Evolutionary conservation across 2,329 filamentous ascomycete genomes (phyloP).

Genomic region (Fusarium sacchari): DNA sequence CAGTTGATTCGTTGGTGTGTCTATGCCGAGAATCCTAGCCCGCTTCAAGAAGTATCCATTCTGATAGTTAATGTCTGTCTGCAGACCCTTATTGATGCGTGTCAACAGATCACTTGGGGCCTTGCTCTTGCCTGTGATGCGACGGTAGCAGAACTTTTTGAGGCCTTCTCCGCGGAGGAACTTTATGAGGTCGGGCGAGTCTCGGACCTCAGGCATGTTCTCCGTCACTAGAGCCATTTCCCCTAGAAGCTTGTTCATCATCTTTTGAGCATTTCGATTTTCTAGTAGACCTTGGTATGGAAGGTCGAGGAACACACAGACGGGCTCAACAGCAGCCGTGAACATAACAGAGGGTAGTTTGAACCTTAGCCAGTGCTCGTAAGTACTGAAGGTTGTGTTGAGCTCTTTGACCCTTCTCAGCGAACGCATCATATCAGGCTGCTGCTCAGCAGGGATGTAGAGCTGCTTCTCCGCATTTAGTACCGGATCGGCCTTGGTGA

Average conservation of each 20-base stretch:
- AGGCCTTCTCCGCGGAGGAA: constrained; percentile 69
- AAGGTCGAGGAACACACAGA: constrained; percentile 82
- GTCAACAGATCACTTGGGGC: constrained; percentile 72
- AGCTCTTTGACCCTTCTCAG: constrained; percentile 38
- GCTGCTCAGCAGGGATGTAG: constrained; percentile 30
- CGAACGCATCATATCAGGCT: constrained; percentile 36
- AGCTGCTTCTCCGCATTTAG: constrained; percentile 22
- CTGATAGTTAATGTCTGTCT: constrained; percentile 83
- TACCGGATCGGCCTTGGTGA: constrained; percentile 42
- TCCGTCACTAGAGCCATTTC: constrained; percentile 80
- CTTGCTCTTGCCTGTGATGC: constrained; percentile 57
- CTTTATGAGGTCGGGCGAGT: constrained; percentile 65
- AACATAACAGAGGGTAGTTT: constrained; percentile 85
- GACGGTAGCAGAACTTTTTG: constrained; percentile 63
- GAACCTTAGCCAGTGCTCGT: constrained; percentile 66
- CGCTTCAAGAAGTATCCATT: constrained; percentile 87
- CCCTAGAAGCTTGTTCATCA: constrained; percentile 75
- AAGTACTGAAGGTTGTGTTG: constrained; percentile 35
- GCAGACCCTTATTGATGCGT: constrained; percentile 68
- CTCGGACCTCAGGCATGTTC: constrained; percentile 76
- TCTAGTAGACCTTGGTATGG: constrained; percentile 76
- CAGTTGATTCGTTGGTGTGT: constrained; percentile 77
- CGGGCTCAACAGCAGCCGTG: constrained; percentile 79
- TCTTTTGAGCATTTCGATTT: constrained; percentile 71
- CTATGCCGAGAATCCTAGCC: constrained; percentile 77